Conservation (phyloP, 139 green algal genomes). For the Medakamo hakoo region DNA sequence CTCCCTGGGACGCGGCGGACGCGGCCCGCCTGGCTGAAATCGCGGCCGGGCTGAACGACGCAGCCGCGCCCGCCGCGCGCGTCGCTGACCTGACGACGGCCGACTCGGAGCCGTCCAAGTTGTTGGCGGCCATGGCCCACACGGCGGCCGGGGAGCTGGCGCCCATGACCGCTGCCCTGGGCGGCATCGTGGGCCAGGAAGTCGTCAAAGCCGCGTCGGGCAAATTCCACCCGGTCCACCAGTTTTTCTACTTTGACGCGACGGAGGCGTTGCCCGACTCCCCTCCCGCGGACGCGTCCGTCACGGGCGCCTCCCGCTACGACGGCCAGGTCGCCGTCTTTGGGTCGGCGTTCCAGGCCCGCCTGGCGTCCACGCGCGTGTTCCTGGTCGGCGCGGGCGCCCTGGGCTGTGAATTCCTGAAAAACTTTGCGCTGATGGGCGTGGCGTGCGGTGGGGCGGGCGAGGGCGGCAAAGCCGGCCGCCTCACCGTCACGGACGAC, state of each 20-base stretch:
- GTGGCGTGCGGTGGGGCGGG: conserved; percentile 21
- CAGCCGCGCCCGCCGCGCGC: neutral
- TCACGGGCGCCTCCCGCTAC: conserved; percentile 40
- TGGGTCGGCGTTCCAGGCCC: conserved; percentile 50
- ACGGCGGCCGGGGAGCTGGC: conserved; percentile 46
- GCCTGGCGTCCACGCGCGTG: conserved; percentile 49
- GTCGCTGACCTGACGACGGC: conserved; percentile 30
- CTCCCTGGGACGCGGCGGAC: conserved; percentile 43
- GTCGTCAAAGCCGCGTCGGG: conserved; percentile 86
- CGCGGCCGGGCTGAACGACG: conserved; percentile 39
- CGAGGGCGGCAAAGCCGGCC: too few species aligned
- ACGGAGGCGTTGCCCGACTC: conserved; percentile 50
- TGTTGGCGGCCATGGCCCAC: conserved; percentile 38
- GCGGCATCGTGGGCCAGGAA: conserved; percentile 92
- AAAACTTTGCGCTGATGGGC: conserved; percentile 97
- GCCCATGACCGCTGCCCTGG: conserved; percentile 93
- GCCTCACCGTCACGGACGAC: conserved; percentile 87
- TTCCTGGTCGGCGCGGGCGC: conserved; percentile 95
- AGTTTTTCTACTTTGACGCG: conserved; percentile 87
- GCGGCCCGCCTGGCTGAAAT: conserved; percentile 42
- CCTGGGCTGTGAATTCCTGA: conserved; percentile 96
- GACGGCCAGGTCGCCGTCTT: conserved; percentile 80
- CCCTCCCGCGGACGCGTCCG: conserved; percentile 17
- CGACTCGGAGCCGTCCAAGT: conserved; percentile 6
- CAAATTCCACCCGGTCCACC: conserved; percentile 92